Evolutionary conservation across 805 yeast genomes (phyloP), one percentile per base, ranked within the genome.

Genomic region (Diddensiella caesifluorescens): DNA sequence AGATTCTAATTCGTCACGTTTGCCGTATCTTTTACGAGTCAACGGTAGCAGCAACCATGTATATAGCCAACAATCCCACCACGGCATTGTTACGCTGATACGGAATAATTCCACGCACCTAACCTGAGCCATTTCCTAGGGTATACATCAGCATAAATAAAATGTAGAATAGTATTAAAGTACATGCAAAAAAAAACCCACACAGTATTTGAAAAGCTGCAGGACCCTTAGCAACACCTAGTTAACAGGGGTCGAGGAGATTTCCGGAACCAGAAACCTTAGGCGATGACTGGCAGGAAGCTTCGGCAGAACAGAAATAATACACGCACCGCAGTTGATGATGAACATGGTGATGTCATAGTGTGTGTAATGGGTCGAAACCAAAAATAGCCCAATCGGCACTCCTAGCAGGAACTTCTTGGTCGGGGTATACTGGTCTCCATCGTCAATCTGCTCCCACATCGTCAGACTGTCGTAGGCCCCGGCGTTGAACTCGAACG

Each of bases 371-470:
- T 90, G 97, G 1, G 97, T 89, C 39, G 92, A 79, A 25, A 87
- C 71, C 51, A 90, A 70, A 55, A 90, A 90, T 56, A 92, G 70
- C 5, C 78, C 80, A 49, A 92, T 84, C 21, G 98, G 98, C n/a
- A 92, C 96, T 38, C 85, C 79, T 67, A 90, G 75, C 51, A 90
- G 69, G 59, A 88, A 90, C 64, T 90, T 90, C 70, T 92, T 89
- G 28, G 95, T 80, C 9, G 98, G 98, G 0, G 98, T 92, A 62
- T 89, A 90, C 63, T 88, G 95, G 59, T 88, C 97, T 45, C 97
- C 98, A 56, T 89, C 80, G 62, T 85, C 94, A 45, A 83, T 81
- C 64, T 90, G 98, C 64, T 90, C 98, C 98, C 98, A 90, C 97
- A 90, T 87, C 18, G 96, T 92, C 52, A 90, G 71, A 57, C 86